Evolutionary conservation across 2,329 filamentous ascomycete species (phyloP).

Genomic region (Neonectria faginata): DNA sequence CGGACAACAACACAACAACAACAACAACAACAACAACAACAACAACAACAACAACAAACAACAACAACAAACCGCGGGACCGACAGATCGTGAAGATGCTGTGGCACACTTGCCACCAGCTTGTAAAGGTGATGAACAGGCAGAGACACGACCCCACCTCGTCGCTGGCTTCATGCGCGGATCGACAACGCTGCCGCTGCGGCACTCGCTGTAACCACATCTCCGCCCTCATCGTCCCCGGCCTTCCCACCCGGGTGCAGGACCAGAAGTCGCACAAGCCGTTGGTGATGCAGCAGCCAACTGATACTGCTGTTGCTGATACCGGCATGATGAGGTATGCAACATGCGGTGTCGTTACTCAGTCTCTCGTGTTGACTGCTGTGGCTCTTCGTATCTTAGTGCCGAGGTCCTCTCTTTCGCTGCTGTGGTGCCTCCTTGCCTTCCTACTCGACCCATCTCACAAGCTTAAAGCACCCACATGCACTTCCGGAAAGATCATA

Average conservation of each 20-base stretch:
- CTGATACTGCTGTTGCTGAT: background rate
- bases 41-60: background rate
- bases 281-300: constrained; percentile 5
- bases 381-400: constrained; percentile 15
- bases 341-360: constrained; percentile 18
- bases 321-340: constrained; percentile 24
- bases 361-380: constrained; percentile 25
- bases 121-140: constrained; percentile 32
- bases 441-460: constrained; percentile 15
- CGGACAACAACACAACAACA: constrained; percentile 11
- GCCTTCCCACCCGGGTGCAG: constrained; percentile 5
- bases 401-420: constrained; percentile 4
- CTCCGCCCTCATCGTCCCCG: constrained; percentile 12
- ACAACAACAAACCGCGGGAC: background rate
- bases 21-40: constrained; percentile 5
- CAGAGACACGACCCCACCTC: constrained; percentile 27
- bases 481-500: constrained; percentile 15
- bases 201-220: constrained; percentile 12
- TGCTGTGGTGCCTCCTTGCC: constrained; percentile 10
- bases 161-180: constrained; percentile 32
- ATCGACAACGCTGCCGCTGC: constrained; percentile 39
- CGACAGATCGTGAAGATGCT: background rate
- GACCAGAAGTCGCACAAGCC: constrained; percentile 8
- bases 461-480: constrained; percentile 10
- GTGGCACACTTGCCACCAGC: constrained; percentile 18